Conservation (phyloP, 148 eudicot genomes). For the Rhododendron williamsianum region DNA sequence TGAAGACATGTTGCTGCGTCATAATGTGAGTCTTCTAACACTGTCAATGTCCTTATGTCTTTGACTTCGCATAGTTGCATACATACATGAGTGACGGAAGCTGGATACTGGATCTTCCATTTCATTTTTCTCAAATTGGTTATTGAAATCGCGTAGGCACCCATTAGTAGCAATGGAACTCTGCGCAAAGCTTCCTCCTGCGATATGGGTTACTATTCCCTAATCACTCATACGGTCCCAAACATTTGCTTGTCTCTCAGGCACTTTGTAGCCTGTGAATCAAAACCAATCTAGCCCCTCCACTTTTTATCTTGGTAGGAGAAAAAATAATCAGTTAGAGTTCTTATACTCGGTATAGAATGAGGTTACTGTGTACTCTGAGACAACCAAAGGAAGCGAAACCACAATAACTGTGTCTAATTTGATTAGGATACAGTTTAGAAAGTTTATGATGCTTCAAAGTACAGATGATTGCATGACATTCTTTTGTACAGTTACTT, state of each 20-base stretch:
- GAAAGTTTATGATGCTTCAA: neutral
- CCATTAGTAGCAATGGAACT: neutral
- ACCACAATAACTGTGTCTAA: too few species aligned
- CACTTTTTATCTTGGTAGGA: neutral
- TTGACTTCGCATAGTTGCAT: neutral
- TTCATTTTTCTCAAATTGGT: neutral
- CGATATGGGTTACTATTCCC: neutral
- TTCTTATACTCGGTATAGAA: neutral
- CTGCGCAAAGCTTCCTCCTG: neutral
- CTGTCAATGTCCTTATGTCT: neutral
- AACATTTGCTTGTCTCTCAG: neutral
- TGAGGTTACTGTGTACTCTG: neutral
- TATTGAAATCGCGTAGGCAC: neutral
- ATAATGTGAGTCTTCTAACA: conserved; percentile 52
- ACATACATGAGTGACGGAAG: neutral
- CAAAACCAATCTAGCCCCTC: neutral
- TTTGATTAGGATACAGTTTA: neutral
- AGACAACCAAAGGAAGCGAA: neutral
- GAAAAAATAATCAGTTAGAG: neutral
- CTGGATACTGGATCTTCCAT: neutral
- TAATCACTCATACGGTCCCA: neutral
- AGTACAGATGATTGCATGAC: neutral
- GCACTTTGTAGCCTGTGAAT: neutral
- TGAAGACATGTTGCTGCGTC: conserved; percentile 76
- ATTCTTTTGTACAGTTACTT: neutral